These are phyloP conservation scores for Alternaria dauci DNA, from an alignment of 2,329 filamentous ascomycete genomes.

Conservation along the genomic window DNA sequence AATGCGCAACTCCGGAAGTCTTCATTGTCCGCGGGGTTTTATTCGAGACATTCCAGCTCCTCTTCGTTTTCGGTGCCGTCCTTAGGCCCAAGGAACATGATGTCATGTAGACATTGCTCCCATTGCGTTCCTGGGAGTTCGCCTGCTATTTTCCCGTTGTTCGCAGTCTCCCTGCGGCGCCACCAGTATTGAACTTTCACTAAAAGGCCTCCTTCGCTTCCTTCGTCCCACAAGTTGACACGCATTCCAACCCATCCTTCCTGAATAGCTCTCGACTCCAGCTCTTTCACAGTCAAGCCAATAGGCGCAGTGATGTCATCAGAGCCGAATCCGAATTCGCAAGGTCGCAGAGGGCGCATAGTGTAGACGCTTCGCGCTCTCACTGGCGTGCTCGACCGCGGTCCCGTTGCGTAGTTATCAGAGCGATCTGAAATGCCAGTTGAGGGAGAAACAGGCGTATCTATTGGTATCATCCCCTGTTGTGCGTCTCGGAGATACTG, in stretches of 20 bases:
- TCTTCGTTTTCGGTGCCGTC: constrained; percentile 17
- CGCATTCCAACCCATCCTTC: constrained; percentile 25
- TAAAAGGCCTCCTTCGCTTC: constrained; percentile 8
- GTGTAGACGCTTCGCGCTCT: constrained; percentile 16
- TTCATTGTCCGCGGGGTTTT: background rate
- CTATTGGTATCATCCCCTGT: constrained; percentile 4
- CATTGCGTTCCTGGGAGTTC: constrained; percentile 10
- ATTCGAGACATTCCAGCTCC: constrained; percentile 7
- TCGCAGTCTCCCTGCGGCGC: constrained; percentile 13
- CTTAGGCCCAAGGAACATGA: constrained; percentile 22
- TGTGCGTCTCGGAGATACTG: constrained; percentile 23
- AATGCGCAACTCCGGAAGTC: background rate
- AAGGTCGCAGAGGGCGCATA: constrained; percentile 12
- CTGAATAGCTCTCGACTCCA: constrained; percentile 6
- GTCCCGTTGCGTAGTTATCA: background rate
- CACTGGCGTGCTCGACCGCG: background rate
- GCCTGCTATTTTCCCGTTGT: constrained; percentile 5
- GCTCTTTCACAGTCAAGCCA: background rate
- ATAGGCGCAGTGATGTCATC: constrained; percentile 7
- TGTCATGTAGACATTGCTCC: constrained; percentile 30
- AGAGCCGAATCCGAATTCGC: constrained; percentile 15
- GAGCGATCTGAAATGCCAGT: background rate
- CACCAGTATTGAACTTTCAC: constrained; percentile 29
- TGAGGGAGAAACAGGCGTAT: background rate
- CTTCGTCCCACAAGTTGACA: constrained; percentile 22